phyloP scores from a whole-genome alignment of 768 basidiomycete species.

The Serendipita indica region DNA sequence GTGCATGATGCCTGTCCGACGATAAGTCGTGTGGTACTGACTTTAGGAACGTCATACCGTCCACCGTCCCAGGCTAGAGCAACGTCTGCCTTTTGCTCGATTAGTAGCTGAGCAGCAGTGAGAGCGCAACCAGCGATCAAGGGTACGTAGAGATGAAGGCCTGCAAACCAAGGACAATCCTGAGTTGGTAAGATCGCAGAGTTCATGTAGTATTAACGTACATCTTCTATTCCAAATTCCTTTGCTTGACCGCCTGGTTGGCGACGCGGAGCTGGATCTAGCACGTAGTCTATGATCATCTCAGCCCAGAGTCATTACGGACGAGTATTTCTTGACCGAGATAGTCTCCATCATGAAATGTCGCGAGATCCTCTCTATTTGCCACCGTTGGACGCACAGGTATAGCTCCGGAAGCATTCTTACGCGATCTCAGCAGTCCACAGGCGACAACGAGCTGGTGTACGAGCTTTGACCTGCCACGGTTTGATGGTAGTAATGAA shows the following conservation, averaged over 20 bases:
- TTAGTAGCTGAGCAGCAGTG: constrained; percentile 51
- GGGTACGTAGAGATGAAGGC: constrained; percentile 51
- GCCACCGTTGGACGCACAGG: constrained; percentile 16
- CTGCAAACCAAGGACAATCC: constrained; percentile 73
- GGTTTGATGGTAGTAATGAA: constrained; percentile 55
- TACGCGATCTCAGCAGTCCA: constrained; percentile 18
- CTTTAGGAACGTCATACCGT: constrained; percentile 29
- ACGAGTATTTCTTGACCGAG: constrained; percentile 18
- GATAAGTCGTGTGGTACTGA: not conserved
- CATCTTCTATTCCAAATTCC: constrained; percentile 49
- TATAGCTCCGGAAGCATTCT: not conserved
- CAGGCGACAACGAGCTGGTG: constrained; percentile 45
- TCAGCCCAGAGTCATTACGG: not conserved
- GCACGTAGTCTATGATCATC: not conserved
- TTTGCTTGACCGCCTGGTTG: constrained; percentile 12
- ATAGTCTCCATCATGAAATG: constrained; percentile 26
- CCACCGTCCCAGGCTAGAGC: constrained; percentile 90
- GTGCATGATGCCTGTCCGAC: constrained; percentile 58
- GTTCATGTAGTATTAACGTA: constrained; percentile 18
- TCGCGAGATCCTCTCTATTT: constrained; percentile 18
- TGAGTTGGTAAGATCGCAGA: constrained; percentile 19
- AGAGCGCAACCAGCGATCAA: constrained; percentile 65
- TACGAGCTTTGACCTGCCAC: constrained; percentile 46
- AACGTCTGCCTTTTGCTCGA: constrained; percentile 35
- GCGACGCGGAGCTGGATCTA: constrained; percentile 9